Percentiles rank a stretch among this genome's conserved stretches.
Conservation (phyloP, 2,329 filamentous ascomycete species). For the Dryadomyces quercus-mongolicae region DNA sequence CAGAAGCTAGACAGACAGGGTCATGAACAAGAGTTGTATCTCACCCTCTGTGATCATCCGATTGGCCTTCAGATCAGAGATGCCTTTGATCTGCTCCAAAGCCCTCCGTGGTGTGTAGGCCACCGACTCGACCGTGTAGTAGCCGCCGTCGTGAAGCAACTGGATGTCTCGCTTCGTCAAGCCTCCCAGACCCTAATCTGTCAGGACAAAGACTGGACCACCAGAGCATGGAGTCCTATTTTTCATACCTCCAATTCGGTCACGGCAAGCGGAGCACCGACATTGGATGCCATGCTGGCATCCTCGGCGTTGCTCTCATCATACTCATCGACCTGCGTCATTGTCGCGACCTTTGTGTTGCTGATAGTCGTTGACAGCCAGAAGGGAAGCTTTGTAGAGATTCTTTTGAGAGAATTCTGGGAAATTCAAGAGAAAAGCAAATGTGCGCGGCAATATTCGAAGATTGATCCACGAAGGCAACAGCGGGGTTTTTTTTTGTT, state of each 20-base stretch:
- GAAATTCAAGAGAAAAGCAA: background rate
- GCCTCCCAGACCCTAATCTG: constrained; percentile 63
- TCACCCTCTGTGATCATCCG: constrained; percentile 85
- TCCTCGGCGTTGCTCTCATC: constrained; percentile 57
- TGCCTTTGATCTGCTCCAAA: constrained; percentile 92
- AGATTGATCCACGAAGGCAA: background rate
- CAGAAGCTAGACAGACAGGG: background rate
- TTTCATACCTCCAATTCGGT: constrained; percentile 64
- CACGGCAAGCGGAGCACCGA: constrained; percentile 88
- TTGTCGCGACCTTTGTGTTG: constrained; percentile 12
- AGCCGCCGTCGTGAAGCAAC: constrained; percentile 80
- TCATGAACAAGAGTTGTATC: background rate
- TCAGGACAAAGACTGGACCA: background rate
- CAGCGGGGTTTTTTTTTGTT: constrained; percentile 8
- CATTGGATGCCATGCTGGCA: constrained; percentile 62
- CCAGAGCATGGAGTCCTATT: background rate
- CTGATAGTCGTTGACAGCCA: background rate
- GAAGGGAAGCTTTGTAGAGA: background rate
- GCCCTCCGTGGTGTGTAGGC: constrained; percentile 79
- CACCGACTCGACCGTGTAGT: constrained; percentile 88
- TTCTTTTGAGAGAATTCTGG: background rate
- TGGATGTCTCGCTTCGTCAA: constrained; percentile 95
- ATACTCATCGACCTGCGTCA: constrained; percentile 45
- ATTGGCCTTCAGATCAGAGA: constrained; percentile 90
- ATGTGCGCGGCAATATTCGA: background rate